Percentiles rank a stretch among this genome's conserved stretches.
Evolutionary conservation across 495 filamentous ascomycete species (phyloP).

Genomic region (Penicillium desertorum): DNA sequence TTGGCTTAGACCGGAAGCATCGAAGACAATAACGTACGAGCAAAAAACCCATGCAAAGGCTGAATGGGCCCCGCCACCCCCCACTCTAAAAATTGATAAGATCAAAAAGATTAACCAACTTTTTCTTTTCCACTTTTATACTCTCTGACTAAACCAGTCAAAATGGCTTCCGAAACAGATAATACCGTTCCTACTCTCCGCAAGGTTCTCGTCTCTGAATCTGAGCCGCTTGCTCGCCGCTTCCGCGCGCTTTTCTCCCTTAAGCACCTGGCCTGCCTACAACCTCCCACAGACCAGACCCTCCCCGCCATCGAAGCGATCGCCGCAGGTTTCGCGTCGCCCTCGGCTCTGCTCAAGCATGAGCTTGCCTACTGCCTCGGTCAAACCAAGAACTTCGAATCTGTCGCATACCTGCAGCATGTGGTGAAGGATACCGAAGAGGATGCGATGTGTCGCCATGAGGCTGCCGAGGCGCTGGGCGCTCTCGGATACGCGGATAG

Average conservation of each 20-base stretch:
- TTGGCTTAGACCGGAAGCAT: neutral
- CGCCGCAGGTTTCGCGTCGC: conserved; percentile 79
- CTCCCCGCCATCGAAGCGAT: conserved; percentile 86
- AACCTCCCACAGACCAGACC: conserved; percentile 60
- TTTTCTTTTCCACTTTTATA: conserved; percentile 13
- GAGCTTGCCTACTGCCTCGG: conserved; percentile 97
- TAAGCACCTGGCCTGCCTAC: conserved; percentile 79
- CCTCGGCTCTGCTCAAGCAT: conserved; percentile 86
- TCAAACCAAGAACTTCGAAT: conserved; percentile 74
- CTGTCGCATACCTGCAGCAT: conserved; percentile 68
- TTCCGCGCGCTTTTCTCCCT: conserved; percentile 98
- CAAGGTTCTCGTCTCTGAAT: conserved; percentile 73
- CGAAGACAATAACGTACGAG: conserved; percentile 6
- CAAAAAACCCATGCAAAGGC: conserved; percentile 2
- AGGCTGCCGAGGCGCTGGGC: conserved; percentile 93
- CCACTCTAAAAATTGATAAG: conserved; percentile 35
- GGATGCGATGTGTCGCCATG: conserved; percentile 94
- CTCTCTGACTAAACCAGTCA: conserved; percentile 4
- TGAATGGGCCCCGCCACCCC: conserved; percentile 30
- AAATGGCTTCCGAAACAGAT: conserved; percentile 25
- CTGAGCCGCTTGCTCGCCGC: conserved; percentile 76
- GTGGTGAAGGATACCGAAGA: conserved; percentile 78
- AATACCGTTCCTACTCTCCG: conserved; percentile 60
- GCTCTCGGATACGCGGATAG: conserved; percentile 75
- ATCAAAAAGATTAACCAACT: conserved; percentile 25